Evolutionary conservation across 1,139 yeast genomes (phyloP), one percentile per base, ranked within the genome.

Genomic region (Lodderomyces orthopsilosis): DNA sequence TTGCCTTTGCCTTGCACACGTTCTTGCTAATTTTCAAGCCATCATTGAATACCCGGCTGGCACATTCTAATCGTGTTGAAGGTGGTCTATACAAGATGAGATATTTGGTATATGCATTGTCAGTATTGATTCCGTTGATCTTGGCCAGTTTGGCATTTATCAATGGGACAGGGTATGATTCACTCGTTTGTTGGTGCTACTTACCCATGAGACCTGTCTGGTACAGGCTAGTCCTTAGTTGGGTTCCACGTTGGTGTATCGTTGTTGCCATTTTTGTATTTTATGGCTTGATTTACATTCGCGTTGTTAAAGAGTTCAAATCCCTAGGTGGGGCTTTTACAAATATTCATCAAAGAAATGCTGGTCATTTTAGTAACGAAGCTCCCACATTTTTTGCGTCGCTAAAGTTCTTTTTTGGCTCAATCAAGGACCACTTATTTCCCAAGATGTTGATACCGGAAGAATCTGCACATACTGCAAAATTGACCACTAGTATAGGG

Each of bases 1-100:
- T 89, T 37, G 76, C 87, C 27, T 85, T 90, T 63, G 96, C 97
- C 1, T 63, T 89, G 17, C 96, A 90, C 61, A 85, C 93, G 6
- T 89, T 83, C 35, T 61, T 90, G 37, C 67, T 89, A 26, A 84
- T 90, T 15, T 87, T 87, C 61, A 69, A 69, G 49, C 89, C 94
- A 0, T 56, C 54, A 27, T 57, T 70, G 34, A 70, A 74, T 41
- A 70, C 74, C 46, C 74, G 70, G 48, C 74, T 76, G 54, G 63
- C 68, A 53, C 66, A 68, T 28, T 64, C 67, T 53, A 37, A 24
- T 26, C 58, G 65, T 36, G 62, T 75, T 15, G 93, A 85, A 62
- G 95, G 95, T 36, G 96, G 96, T 0, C 69, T 90, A 14, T 86
- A 79, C 58, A 69, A 70, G 40, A 76, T 68, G 55, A 66, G 95